Percentiles rank a stretch among this genome's conserved stretches.
Conservation (phyloP, 2,329 filamentous ascomycete species). For the Phoma sp. region DNA sequence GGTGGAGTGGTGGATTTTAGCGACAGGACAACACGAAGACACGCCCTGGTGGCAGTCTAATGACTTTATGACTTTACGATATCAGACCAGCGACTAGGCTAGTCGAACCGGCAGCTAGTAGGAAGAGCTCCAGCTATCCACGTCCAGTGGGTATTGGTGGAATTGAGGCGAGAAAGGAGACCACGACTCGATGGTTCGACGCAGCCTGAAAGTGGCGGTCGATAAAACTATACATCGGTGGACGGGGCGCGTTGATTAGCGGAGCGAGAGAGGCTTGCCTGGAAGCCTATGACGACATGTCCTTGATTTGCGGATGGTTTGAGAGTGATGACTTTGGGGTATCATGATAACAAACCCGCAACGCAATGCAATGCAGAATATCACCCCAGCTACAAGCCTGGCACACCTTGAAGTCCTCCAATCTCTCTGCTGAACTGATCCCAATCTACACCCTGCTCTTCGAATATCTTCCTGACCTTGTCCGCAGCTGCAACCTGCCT, state of each 20-base stretch:
- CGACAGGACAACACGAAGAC: not conserved
- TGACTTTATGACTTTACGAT: conserved; percentile 11
- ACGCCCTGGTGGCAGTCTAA: conserved; percentile 2
- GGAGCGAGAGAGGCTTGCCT: not conserved
- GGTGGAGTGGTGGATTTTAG: not conserved
- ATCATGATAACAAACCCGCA: conserved; percentile 11
- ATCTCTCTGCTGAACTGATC: conserved; percentile 78
- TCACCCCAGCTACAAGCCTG: conserved; percentile 45
- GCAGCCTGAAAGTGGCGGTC: not conserved
- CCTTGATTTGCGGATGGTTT: not conserved
- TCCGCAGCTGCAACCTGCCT: conserved; percentile 74
- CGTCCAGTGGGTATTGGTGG: not conserved
- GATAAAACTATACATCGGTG: not conserved
- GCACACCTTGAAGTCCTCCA: conserved; percentile 65
- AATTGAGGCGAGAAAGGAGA: not conserved
- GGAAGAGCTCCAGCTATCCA: not conserved
- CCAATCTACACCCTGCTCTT: conserved; percentile 78
- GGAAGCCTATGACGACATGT: not conserved
- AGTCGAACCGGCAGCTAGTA: not conserved
- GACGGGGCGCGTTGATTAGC: not conserved
- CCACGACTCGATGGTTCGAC: not conserved
- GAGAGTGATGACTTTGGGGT: conserved; percentile 6
- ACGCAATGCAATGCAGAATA: conserved; percentile 11
- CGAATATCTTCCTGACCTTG: conserved; percentile 78
- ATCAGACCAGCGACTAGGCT: not conserved